phyloP scores from a whole-genome alignment of 257 asterid species.

The Scutellaria minor region DNA sequence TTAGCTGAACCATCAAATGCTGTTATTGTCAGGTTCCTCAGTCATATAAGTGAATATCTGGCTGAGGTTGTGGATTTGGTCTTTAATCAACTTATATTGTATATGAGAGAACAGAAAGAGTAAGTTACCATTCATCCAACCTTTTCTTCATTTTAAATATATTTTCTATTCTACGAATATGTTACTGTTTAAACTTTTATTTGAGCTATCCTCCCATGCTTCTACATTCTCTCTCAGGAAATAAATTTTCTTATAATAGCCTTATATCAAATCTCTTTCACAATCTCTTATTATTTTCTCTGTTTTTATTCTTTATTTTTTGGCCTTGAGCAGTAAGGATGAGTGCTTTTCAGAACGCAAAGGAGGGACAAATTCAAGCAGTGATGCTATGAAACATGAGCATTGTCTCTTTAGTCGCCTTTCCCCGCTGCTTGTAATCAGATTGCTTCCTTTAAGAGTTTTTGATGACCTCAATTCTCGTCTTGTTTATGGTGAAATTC shows the following conservation, averaged over 20 bases:
- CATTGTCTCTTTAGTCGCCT: constrained; percentile 66
- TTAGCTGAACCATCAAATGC: constrained; percentile 87
- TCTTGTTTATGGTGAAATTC: constrained; percentile 64
- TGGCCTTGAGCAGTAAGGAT: constrained; percentile 46
- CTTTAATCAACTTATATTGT: constrained; percentile 56
- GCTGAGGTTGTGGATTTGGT: constrained; percentile 70
- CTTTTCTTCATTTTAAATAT: constrained; percentile 1
- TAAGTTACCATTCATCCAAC: constrained; percentile 44
- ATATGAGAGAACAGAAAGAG: constrained; percentile 60
- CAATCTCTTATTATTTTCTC: background rate
- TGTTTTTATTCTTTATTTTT: background rate
- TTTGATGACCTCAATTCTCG: constrained; percentile 71
- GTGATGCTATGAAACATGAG: constrained; percentile 47
- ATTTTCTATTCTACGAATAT: constrained; percentile 1
- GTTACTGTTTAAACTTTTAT: background rate
- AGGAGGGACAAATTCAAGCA: constrained; percentile 37
- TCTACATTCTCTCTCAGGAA: background rate
- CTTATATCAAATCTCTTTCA: background rate
- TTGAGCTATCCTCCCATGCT: background rate
- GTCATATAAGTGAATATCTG: constrained; percentile 81
- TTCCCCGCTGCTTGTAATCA: constrained; percentile 88
- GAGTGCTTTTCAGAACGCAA: constrained; percentile 42
- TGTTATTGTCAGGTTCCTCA: constrained; percentile 73
- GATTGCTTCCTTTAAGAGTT: constrained; percentile 83
- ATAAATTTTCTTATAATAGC: background rate